Evolutionary conservation across 768 basidiomycete species (phyloP), one percentile per base, ranked within the genome.

Genomic region (Mycena venus): DNA sequence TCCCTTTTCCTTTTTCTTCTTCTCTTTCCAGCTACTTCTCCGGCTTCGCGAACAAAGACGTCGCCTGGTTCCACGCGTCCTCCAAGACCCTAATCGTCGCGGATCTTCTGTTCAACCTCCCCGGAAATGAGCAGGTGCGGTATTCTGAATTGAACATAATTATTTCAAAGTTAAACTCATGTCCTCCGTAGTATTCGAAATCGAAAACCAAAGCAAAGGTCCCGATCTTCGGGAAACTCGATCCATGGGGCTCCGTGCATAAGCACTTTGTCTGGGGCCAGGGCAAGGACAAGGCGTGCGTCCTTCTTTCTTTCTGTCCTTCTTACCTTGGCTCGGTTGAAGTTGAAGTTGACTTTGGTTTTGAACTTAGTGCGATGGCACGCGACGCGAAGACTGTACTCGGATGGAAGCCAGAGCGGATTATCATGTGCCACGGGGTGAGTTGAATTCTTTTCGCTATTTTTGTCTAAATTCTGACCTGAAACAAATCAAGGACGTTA

Each of bases 91-190:
- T 97, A 55, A 89, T 97, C 56, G 87, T 93, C 81, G 96, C 95
- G 2, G 96, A 98, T 81, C 85, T 97, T 53, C 81, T 97, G 3
- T 90, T 96, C 85, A 97, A 97, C 84, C 85, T 97, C 15, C 95
- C 96, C 1, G 85, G 90, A 5, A 91, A 81, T 2, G 96, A 97
- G 82, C 95, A 96, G 84, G 91, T 91, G 69, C 47, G 78, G 14
- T 27, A 8, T 19, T 36, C 4, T 36, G 14, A 44, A 61, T 47
- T 55, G n/a, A 49, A 70, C 53, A 21, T 15, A 12, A n/a, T n/a
- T n/a, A n/a, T n/a, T n/a, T n/a, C n/a, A n/a, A n/a, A n/a, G n/a
- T n/a, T n/a, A n/a, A n/a, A n/a, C n/a, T n/a, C n/a, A n/a, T n/a
- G n/a, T n/a, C n/a, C n/a, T 59, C 2, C 34, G 17, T 51, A 87